These are phyloP conservation scores for Suillus occidentalis DNA, from an alignment of 768 basidiomycete genomes.

Conservation along the genomic window DNA sequence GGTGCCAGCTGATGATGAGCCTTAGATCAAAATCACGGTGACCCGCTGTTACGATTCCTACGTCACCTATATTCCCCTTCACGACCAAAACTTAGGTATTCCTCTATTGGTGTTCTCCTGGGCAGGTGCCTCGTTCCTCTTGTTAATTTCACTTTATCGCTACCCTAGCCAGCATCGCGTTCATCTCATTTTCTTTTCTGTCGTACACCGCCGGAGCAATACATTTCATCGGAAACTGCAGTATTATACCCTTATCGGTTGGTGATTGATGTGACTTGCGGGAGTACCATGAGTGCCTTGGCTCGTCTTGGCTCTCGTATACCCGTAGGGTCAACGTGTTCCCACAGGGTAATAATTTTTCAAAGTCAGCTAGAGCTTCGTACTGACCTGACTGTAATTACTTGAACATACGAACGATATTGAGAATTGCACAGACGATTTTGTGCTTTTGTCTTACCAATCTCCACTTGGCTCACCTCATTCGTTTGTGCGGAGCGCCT, in stretches of 20 bases:
- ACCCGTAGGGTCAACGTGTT: background rate
- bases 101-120: slow-evolving; percentile 32
- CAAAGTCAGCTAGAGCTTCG: no score
- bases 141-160: slow-evolving; percentile 31
- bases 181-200: slow-evolving; percentile 17
- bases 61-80: slow-evolving; percentile 20
- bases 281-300: background rate
- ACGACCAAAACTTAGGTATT: slow-evolving; percentile 38
- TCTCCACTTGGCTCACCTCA: background rate
- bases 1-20: slow-evolving; percentile 57
- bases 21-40: slow-evolving; percentile 34
- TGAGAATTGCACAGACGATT: background rate
- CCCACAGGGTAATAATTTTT: background rate
- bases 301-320: background rate
- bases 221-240: slow-evolving; percentile 13
- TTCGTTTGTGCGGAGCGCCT: background rate
- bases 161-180: slow-evolving; percentile 30
- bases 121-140: slow-evolving; percentile 26
- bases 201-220: slow-evolving; percentile 10
- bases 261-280: background rate
- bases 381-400: no score
- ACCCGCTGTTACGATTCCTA: slow-evolving; percentile 18
- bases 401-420: background rate
- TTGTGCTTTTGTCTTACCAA: background rate
- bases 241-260: slow-evolving; percentile 10